Conservation (phyloP, 2,329 filamentous ascomycete genomes). For the Talaromyces pinophilus region DNA sequence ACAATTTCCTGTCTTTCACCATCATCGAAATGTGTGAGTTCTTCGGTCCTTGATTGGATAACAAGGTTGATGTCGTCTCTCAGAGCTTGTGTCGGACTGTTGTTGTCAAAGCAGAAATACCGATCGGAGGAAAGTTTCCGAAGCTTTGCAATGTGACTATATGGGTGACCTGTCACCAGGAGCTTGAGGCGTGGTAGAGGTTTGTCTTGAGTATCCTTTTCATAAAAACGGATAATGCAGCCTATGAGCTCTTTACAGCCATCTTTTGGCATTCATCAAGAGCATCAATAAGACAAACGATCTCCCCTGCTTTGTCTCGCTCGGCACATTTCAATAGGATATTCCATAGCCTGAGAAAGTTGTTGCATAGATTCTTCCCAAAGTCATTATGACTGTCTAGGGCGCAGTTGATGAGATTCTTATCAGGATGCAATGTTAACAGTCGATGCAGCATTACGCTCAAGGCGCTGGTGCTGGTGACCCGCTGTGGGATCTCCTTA, state of each 20-base stretch:
- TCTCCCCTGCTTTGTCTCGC: conserved; percentile 19
- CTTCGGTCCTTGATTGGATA: conserved; percentile 20
- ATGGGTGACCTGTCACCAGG: conserved; percentile 27
- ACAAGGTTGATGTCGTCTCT: conserved; percentile 26
- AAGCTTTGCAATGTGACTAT: not conserved
- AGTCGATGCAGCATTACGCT: conserved; percentile 17
- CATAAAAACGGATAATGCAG: not conserved
- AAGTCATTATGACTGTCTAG: not conserved
- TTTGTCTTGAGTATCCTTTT: not conserved
- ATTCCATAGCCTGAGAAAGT: conserved; percentile 4
- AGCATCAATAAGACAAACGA: conserved; percentile 42
- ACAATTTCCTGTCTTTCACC: conserved; percentile 18
- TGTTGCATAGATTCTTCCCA: not conserved
- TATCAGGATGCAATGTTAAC: not conserved
- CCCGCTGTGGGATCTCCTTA: not conserved
- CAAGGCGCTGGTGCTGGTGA: not conserved
- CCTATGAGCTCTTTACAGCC: conserved; percentile 24
- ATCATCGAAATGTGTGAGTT: conserved; percentile 24
- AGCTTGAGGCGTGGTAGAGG: conserved; percentile 32
- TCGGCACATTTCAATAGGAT: not conserved
- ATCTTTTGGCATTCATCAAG: conserved; percentile 39
- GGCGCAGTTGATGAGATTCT: not conserved
- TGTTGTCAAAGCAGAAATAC: not conserved
- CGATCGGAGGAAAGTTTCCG: not conserved
- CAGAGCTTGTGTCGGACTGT: conserved; percentile 1